These are phyloP conservation scores for Chlamydomonas applanata DNA, from an alignment of 139 green algal species.

Conservation along the genomic window DNA sequence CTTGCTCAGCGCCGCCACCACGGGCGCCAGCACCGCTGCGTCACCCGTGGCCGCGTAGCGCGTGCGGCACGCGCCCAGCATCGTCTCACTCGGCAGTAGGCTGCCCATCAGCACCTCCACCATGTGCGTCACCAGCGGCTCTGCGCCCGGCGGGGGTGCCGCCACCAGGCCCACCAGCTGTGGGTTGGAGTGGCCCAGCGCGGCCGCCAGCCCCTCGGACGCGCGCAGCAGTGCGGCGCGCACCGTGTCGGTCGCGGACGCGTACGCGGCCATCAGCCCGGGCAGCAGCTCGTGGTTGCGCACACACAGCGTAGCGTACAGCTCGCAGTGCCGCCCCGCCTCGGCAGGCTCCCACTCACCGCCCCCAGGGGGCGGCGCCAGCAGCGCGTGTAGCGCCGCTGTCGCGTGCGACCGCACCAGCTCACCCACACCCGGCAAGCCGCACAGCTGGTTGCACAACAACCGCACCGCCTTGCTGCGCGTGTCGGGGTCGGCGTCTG, in stretches of 20 bases:
- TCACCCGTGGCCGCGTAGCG: neutral
- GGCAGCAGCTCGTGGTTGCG: neutral
- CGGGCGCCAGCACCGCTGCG: constrained; percentile 8
- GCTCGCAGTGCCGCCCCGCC: neutral
- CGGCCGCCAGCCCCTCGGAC: neutral
- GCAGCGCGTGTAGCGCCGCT: too few relatives aligned
- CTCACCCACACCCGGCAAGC: neutral
- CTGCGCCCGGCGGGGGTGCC: neutral
- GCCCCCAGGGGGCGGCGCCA: too few relatives aligned
- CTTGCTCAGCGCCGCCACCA: constrained; percentile 16
- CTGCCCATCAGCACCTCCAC: constrained; percentile 9
- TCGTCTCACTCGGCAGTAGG: neutral
- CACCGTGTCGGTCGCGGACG: neutral
- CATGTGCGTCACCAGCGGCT: constrained; percentile 13
- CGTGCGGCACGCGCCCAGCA: constrained; percentile 8
- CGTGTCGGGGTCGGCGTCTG: neutral
- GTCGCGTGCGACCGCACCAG: too few relatives aligned
- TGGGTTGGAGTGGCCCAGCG: constrained; percentile 1
- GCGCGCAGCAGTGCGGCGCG: neutral
- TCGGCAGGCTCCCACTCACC: too few relatives aligned
- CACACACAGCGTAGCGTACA: constrained; percentile 2
- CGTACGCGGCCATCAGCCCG: neutral
- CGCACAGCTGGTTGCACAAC: constrained; percentile 9
- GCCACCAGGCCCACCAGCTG: neutral
- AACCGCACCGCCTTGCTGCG: constrained; percentile 13